phyloP scores from a whole-genome alignment of 805 yeast species.

The Candida ulmi region DNA sequence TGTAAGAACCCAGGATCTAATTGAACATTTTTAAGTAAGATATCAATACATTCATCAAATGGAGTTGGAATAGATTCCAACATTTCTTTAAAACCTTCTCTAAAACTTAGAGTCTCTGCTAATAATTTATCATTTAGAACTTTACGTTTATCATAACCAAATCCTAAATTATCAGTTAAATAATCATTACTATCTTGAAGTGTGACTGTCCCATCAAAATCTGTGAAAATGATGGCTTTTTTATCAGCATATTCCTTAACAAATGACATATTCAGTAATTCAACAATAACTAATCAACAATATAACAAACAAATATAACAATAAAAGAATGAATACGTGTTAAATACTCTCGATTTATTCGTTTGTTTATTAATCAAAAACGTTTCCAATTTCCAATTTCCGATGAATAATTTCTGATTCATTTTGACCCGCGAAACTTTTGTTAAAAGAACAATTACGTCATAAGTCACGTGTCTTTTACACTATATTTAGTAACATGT shows the following conservation, averaged over 20 bases:
- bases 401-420: too few relatives aligned
- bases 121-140: constrained; percentile 69
- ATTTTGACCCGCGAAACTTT: too few relatives aligned
- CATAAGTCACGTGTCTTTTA: not conserved
- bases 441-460: too few relatives aligned
- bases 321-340: not conserved
- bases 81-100: constrained; percentile 85
- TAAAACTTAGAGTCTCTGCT: constrained; percentile 58
- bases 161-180: constrained; percentile 84
- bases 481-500: too few relatives aligned
- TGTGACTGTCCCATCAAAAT: constrained; percentile 98
- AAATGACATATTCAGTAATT: constrained; percentile 13
- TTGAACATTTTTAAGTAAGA: constrained; percentile 55
- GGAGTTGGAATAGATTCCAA: constrained; percentile 72
- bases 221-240: constrained; percentile 87
- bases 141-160: constrained; percentile 65
- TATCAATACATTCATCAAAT: constrained; percentile 75
- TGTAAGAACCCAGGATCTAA: constrained; percentile 88
- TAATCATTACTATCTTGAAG: constrained; percentile 91
- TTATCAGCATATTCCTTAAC: constrained; percentile 20
- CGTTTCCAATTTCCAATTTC: too few relatives aligned
- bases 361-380: too few relatives aligned
- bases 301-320: not conserved
- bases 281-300: not conserved
- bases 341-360: not conserved